A percentile compares a stretch with the other conserved stretches of the same genome.
Evolutionary conservation across 345 rosid species (phyloP).

Genomic region (Populus davidiana): DNA sequence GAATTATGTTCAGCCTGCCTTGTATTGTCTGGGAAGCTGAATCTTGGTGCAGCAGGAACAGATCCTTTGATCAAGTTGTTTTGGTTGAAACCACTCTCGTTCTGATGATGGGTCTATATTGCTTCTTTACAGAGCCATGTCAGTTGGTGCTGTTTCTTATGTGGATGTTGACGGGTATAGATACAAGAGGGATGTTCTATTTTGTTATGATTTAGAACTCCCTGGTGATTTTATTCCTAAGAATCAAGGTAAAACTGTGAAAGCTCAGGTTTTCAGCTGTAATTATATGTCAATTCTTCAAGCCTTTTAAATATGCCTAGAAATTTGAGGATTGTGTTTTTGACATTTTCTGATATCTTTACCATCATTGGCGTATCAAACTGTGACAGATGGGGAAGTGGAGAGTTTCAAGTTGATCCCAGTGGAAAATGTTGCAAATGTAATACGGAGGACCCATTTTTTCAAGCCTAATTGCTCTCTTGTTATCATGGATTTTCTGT

Average conservation of each 20-base stretch:
- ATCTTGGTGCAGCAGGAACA: background rate
- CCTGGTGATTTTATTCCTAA: conserved; percentile 59
- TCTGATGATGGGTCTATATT: conserved; percentile 10
- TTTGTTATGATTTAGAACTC: conserved; percentile 82
- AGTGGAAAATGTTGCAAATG: conserved; percentile 57
- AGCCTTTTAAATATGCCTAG: background rate
- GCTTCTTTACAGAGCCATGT: conserved; percentile 50
- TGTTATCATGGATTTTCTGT: conserved; percentile 77
- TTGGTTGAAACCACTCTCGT: background rate
- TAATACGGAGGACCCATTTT: conserved; percentile 57
- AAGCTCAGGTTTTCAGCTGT: conserved; percentile 4
- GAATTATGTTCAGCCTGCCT: background rate
- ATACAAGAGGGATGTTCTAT: conserved; percentile 79
- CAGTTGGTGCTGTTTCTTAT: conserved; percentile 87
- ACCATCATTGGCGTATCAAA: background rate
- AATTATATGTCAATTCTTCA: background rate
- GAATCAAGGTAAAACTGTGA: conserved; percentile 55
- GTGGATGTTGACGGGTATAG: conserved; percentile 58
- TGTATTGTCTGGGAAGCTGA: background rate
- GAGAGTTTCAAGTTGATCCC: conserved; percentile 81
- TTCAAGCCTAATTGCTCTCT: conserved; percentile 84
- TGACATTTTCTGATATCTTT: background rate
- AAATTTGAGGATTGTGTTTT: background rate
- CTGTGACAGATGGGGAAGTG: conserved; percentile 82
- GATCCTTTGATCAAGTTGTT: too few species aligned